These are phyloP conservation scores for Trypanosoma lewisi DNA, from an alignment of 208 protist species.

Conservation along the genomic window DNA sequence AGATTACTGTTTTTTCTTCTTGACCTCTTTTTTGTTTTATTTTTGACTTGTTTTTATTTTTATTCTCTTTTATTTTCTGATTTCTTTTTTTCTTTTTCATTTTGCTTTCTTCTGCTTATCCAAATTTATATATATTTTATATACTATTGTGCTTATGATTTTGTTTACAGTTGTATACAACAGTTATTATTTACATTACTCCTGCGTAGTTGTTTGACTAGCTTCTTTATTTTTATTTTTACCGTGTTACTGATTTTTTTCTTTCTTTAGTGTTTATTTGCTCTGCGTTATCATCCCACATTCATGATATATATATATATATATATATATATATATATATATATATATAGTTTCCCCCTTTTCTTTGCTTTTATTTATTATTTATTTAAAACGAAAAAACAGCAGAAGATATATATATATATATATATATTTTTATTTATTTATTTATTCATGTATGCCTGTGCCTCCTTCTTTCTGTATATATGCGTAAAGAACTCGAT, in stretches of 20 bases:
- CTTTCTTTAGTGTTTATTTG: neutral
- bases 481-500: neutral
- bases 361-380: conserved; percentile 15
- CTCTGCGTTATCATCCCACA: neutral
- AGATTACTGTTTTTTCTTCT: too few species aligned
- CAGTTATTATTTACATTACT: too few species aligned
- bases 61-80: too few species aligned
- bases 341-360: neutral
- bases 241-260: neutral
- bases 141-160: too few species aligned
- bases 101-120: too few species aligned
- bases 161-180: too few species aligned
- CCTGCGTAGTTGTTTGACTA: neutral
- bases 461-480: neutral
- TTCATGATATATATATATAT: neutral
- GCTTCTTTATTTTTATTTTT: conserved; percentile 5
- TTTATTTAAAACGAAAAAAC: conserved; percentile 16
- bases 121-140: too few species aligned
- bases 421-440: neutral
- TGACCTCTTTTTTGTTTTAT: too few species aligned
- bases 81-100: too few species aligned
- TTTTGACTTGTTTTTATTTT: too few species aligned
- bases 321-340: neutral
- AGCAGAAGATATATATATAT: conserved; percentile 3
- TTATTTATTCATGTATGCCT: neutral